Percentiles rank a stretch among this genome's conserved stretches.
phyloP scores from a whole-genome alignment of 176 grass and related monocot genomes.

The Ensete ventricosum region DNA sequence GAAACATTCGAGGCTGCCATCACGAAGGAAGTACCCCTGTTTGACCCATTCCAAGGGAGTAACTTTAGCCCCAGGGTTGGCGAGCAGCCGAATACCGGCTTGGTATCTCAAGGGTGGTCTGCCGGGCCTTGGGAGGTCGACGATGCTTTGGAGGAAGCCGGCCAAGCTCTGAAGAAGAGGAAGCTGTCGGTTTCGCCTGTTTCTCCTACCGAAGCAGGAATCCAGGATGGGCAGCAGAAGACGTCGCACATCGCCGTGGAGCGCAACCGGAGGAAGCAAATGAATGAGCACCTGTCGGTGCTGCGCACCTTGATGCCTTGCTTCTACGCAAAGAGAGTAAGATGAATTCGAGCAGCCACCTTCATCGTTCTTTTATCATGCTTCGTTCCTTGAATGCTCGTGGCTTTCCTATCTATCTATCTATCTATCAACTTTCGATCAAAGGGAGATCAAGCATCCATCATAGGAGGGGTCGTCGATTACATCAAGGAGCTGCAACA shows the following conservation, averaged over 20 bases:
- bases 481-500: slow-evolving; percentile 89
- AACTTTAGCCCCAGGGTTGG: not conserved
- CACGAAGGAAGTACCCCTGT: not conserved
- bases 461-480: slow-evolving; percentile 77
- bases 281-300: slow-evolving; percentile 58
- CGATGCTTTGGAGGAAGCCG: not conserved
- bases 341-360: not conserved
- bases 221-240: slow-evolving; percentile 16
- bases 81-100: not conserved
- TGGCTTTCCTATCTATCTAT: not conserved
- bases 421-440: not conserved
- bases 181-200: slow-evolving; percentile 9
- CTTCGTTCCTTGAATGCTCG: no score
- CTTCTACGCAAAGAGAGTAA: slow-evolving; percentile 82
- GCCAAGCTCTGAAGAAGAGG: slow-evolving; percentile 28
- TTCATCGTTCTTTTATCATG: no score
- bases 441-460: slow-evolving; percentile 71
- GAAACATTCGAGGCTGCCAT: slow-evolving; percentile 49
- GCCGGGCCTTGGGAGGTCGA: not conserved
- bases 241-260: slow-evolving; percentile 70
- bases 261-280: slow-evolving; percentile 93
- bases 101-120: no score
- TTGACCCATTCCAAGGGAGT: not conserved
- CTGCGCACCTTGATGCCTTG: slow-evolving; percentile 79
- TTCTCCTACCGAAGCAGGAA: not conserved